Evolutionary conservation across 2,329 filamentous ascomycete species (phyloP), one percentile per base, ranked within the genome.

Genomic region (Sporothrix sp.): DNA sequence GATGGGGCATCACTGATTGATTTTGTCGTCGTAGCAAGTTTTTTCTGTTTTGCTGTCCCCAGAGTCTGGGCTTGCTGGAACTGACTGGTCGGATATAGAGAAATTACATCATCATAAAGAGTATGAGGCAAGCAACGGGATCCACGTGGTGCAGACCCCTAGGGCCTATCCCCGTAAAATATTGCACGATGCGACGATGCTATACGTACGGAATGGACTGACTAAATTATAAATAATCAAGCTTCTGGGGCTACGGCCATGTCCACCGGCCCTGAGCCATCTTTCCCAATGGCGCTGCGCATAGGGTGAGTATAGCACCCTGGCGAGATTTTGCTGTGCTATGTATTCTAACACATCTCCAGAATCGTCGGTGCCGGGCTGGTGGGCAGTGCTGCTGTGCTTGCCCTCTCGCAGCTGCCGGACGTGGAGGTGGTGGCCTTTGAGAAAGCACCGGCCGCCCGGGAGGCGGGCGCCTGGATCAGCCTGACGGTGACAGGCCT

Each of bases 381-480:
- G 9, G 42, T 45, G 14, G 42, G 42, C 42, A 45, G 42, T 7
- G 28, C 42, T 5, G 28, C 42, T 5, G 28, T 45, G 1, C 11
- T 44, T 6, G 16, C 40, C 14, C 40, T 43, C 3, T 32, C 39
- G 8, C 39, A 30, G 39, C 39, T 43, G 16, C 39, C 39, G 9
- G 39, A 32, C 30, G 39, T 32, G 8, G 39, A 43, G 3, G 39
- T 43, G n/a, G n/a, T 18, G 11, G 32, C 32, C 16, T 50, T 50
- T 44, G 48, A 50, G 23, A 50, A 50, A 14, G 30, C 48, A 1
- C 30, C 39, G 1, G 14, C 16, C 7, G 48, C 48, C 1, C 39
- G 48, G 7, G 48, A 50, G 21, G 48, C 48, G 2, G 48, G 48
- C 18, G 48, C 48, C 1, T 50, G 48, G 48, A 50, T 50, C 32